Percentiles rank a stretch among this genome's conserved stretches.
phyloP scores from a whole-genome alignment of 345 rosid genomes.

The Lenwebbia sp. region DNA sequence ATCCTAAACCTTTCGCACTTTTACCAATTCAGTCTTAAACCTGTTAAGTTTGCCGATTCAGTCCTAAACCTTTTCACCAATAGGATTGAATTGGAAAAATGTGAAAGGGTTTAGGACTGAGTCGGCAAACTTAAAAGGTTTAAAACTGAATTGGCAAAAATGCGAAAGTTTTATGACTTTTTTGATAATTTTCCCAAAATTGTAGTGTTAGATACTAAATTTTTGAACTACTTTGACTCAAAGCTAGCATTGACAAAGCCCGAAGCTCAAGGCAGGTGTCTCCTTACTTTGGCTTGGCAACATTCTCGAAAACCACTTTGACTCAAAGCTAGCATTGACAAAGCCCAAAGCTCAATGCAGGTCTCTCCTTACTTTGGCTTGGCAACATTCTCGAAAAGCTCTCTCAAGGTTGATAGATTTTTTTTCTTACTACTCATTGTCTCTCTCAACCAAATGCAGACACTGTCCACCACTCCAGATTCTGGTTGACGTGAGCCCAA shows the following conservation, averaged over 20 bases:
- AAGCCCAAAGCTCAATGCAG: background rate
- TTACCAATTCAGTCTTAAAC: too few species aligned
- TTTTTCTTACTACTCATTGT: background rate
- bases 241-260: background rate
- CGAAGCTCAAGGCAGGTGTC: background rate
- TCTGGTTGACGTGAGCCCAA: background rate
- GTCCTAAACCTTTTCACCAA: too few species aligned
- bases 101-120: too few species aligned
- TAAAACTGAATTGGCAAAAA: too few species aligned
- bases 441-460: background rate
- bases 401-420: background rate
- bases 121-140: too few species aligned
- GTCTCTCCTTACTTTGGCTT: background rate
- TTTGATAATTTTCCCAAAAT: too few species aligned
- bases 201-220: background rate
- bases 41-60: too few species aligned
- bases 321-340: background rate
- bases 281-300: background rate
- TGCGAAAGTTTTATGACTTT: too few species aligned
- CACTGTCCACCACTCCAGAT: background rate
- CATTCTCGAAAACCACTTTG: background rate
- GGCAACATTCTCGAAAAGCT: background rate
- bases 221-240: background rate
- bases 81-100: too few species aligned
- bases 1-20: too few species aligned